Conservation (phyloP, 192 early-diverging fungal genomes). For the Glomus cerebriforme region DNA sequence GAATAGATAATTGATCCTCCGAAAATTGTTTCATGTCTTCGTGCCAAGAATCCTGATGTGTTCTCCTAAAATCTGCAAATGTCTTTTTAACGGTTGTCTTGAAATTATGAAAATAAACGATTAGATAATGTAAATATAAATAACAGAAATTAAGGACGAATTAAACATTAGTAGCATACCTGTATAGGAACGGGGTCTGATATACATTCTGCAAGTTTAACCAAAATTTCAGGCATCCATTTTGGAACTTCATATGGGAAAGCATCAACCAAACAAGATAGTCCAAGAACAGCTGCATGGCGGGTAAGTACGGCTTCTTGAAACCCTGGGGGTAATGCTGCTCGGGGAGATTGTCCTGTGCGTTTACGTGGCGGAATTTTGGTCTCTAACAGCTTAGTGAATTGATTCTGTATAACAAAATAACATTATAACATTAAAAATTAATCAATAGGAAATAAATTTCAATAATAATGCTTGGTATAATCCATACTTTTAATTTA, state of each 20-base stretch:
- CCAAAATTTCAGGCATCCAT: constrained; percentile 89
- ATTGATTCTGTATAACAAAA: constrained; percentile 34
- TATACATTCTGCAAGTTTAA: constrained; percentile 72
- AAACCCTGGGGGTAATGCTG: constrained; percentile 47
- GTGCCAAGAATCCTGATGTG: constrained; percentile 95
- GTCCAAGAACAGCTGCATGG: constrained; percentile 88
- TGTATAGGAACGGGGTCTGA: constrained; percentile 85
- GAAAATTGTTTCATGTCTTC: constrained; percentile 80
- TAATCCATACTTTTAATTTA: constrained; percentile 47
- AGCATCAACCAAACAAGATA: constrained; percentile 84
- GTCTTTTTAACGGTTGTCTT: constrained; percentile 80
- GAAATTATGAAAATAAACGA: background rate
- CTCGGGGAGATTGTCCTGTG: constrained; percentile 32
- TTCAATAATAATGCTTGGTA: background rate
- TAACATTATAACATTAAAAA: background rate
- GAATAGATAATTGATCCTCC: constrained; percentile 71
- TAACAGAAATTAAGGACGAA: background rate
- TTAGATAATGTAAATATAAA: constrained; percentile 5
- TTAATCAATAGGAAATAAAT: background rate
- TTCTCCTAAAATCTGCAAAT: constrained; percentile 92
- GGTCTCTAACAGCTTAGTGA: constrained; percentile 42
- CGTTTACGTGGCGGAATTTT: constrained; percentile 50
- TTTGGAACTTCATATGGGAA: constrained; percentile 93
- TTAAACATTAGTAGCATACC: constrained; percentile 34
- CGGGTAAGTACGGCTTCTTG: constrained; percentile 63